A percentile compares a stretch with the other conserved stretches of the same genome.
Evolutionary conservation across 148 eudicot species (phyloP).

Genomic region (Chenopodium suecicum): DNA sequence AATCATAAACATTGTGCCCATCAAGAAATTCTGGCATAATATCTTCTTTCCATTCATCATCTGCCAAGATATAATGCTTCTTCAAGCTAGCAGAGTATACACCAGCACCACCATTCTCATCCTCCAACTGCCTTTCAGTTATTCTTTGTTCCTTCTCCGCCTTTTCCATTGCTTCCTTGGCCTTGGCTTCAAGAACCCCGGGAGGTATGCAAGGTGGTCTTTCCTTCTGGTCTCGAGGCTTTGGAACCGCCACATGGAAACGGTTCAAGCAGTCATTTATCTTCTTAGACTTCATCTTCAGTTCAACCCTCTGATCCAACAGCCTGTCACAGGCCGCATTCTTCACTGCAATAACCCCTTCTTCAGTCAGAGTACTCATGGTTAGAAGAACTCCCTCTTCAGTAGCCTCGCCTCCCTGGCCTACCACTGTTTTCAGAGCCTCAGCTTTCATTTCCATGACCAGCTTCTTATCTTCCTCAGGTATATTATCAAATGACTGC

Average conservation of each 20-base stretch:
- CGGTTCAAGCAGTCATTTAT: conserved; percentile 84
- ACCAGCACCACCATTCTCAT: conserved; percentile 96
- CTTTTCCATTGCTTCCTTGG: conserved; percentile 39
- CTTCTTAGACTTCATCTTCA: conserved; percentile 94
- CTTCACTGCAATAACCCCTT: conserved; percentile 79
- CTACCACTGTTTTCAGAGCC: conserved; percentile 75
- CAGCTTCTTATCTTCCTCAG: conserved; percentile 80
- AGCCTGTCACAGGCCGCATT: conserved; percentile 92
- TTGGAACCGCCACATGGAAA: conserved; percentile 87
- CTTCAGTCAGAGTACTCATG: conserved; percentile 88
- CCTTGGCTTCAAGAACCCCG: conserved; percentile 72
- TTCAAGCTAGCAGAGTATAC: conserved; percentile 87
- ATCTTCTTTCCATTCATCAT: conserved; percentile 92
- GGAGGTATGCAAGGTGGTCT: conserved; percentile 80
- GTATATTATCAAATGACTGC: conserved; percentile 64
- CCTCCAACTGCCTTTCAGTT: conserved; percentile 77
- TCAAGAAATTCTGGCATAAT: conserved; percentile 82
- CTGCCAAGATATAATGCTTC: conserved; percentile 73
- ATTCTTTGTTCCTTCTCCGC: conserved; percentile 48
- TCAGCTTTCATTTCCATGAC: conserved; percentile 82
- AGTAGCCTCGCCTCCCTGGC: conserved; percentile 74
- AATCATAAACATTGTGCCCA: conserved; percentile 89
- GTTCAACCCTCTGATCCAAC: conserved; percentile 83
- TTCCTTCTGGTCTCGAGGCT: conserved; percentile 76
- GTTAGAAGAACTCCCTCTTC: conserved; percentile 71